Conservation (phyloP, 1,284 basidiomycete species). For the Sanghuangporus weigelae region DNA sequence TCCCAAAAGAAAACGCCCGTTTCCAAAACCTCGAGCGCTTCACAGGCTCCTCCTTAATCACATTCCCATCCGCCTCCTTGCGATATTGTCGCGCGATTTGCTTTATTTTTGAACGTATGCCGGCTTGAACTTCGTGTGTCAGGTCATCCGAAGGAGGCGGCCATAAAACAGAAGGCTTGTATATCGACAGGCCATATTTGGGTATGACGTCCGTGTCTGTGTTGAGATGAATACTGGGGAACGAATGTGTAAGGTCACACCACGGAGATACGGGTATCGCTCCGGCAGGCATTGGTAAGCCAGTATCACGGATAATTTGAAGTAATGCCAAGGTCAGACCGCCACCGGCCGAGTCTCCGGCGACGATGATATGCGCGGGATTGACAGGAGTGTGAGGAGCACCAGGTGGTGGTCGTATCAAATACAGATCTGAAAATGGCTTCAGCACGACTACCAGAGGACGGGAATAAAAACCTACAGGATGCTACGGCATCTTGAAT, state of each 20-base stretch:
- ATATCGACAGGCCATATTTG: conserved; percentile 56
- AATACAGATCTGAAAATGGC: conserved; percentile 55
- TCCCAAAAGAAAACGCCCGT: neutral
- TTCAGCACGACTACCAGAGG: neutral
- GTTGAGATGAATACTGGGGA: conserved; percentile 84
- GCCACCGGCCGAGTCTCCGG: conserved; percentile 94
- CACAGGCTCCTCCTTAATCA: neutral
- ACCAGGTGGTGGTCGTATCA: conserved; percentile 58
- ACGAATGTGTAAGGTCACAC: conserved; percentile 94
- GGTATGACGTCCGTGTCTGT: conserved; percentile 84
- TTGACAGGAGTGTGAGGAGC: conserved; percentile 75
- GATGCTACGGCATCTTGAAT: conserved; percentile 85
- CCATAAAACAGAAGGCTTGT: conserved; percentile 89
- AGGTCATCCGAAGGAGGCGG: conserved; percentile 82
- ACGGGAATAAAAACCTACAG: conserved; percentile 41
- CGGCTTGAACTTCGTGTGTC: conserved; percentile 55
- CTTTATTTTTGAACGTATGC: conserved; percentile 55
- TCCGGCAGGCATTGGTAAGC: conserved; percentile 80
- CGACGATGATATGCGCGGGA: conserved; percentile 79
- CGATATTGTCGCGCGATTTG: conserved; percentile 5
- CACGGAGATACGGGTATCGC: conserved; percentile 84
- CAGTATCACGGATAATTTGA: conserved; percentile 87
- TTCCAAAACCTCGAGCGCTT: conserved; percentile 7
- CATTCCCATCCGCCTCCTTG: neutral
- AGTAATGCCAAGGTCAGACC: conserved; percentile 82